phyloP scores from a whole-genome alignment of 2,329 filamentous ascomycete genomes.

The Xylaria hypoxylon region DNA sequence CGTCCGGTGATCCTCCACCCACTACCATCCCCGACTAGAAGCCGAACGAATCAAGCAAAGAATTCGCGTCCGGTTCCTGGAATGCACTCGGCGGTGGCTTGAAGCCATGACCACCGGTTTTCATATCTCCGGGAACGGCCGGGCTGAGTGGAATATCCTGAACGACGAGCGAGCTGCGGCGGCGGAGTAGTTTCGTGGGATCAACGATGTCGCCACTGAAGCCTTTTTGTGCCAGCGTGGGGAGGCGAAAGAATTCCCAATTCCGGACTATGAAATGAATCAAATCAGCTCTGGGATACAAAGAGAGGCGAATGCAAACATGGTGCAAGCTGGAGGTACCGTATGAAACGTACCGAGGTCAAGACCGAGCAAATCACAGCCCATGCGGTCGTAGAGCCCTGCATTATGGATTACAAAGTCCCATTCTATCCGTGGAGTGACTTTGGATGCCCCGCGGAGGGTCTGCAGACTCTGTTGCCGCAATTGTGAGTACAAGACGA shows the following conservation, averaged over 20 bases:
- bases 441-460: slow-evolving; percentile 83
- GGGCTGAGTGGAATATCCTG: slow-evolving; percentile 72
- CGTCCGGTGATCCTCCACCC: not conserved
- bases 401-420: slow-evolving; percentile 90
- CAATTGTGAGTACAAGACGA: slow-evolving; percentile 88
- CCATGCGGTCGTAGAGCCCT: slow-evolving; percentile 87
- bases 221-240: slow-evolving; percentile 51
- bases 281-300: slow-evolving; percentile 7
- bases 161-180: slow-evolving; percentile 82
- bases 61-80: slow-evolving; percentile 90
- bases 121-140: slow-evolving; percentile 56
- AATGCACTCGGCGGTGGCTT: slow-evolving; percentile 80
- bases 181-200: slow-evolving; percentile 74
- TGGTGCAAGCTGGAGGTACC: not conserved
- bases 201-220: slow-evolving; percentile 65
- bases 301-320: not conserved
- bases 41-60: slow-evolving; percentile 91
- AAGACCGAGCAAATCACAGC: slow-evolving; percentile 88
- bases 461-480: slow-evolving; percentile 85
- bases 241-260: slow-evolving; percentile 79
- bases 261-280: slow-evolving; percentile 69
- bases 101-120: slow-evolving; percentile 54
- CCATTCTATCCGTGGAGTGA: slow-evolving; percentile 85
- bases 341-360: slow-evolving; percentile 73
- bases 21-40: slow-evolving; percentile 66